These are phyloP conservation scores for Rhynchospora pubera DNA, from an alignment of 176 grass and related monocot genomes.

Conservation along the genomic window DNA sequence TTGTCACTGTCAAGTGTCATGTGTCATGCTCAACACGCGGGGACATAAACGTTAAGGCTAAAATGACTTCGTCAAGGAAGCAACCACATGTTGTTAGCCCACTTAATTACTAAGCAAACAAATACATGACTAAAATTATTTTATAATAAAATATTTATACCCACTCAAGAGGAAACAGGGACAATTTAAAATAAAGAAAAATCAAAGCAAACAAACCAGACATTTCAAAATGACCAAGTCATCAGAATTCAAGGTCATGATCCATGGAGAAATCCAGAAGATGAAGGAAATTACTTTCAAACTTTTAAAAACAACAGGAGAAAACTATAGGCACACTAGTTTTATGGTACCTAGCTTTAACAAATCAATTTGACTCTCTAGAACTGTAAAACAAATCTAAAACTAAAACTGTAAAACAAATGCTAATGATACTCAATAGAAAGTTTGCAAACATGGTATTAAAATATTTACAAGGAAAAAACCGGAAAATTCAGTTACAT, in stretches of 20 bases:
- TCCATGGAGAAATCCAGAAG: neutral
- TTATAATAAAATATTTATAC: neutral
- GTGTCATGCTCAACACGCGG: neutral
- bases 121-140: neutral
- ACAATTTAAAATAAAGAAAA: neutral
- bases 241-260: neutral
- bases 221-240: neutral
- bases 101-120: neutral
- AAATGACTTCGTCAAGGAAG: neutral
- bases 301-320: neutral
- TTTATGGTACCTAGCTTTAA: neutral
- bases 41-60: neutral
- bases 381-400: too few relatives aligned
- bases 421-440: neutral
- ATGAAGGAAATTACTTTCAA: neutral
- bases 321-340: neutral
- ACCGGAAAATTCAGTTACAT: neutral
- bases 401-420: constrained; percentile 4
- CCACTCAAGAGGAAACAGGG: neutral
- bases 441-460: neutral
- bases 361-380: neutral
- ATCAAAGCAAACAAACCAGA: neutral
- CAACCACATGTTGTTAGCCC: neutral
- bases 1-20: neutral
- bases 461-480: neutral